Evolutionary conservation across 345 rosid species (phyloP).

Genomic region (Gynandropsis gynandra): DNA sequence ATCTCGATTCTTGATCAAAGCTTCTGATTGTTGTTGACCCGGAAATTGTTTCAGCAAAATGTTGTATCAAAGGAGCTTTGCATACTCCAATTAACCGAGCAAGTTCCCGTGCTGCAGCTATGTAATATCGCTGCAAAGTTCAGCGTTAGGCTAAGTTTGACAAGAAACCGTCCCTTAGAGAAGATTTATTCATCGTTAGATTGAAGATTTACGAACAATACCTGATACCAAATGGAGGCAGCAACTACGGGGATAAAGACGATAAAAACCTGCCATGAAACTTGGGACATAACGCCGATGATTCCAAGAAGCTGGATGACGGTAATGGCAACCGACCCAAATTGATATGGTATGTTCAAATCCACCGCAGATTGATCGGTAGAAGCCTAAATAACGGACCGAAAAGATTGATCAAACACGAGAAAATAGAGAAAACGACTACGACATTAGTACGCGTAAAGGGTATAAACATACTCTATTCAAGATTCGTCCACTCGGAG

Average conservation of each 20-base stretch:
- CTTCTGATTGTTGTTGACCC: constrained; percentile 78
- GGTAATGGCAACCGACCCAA: constrained; percentile 40
- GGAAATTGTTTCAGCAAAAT: constrained; percentile 75
- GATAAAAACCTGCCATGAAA: constrained; percentile 71
- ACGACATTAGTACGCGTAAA: neutral
- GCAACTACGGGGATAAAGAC: constrained; percentile 63
- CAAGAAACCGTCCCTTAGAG: constrained; percentile 9
- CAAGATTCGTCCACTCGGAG: constrained; percentile 69
- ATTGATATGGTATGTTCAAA: constrained; percentile 35
- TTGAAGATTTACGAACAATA: constrained; percentile 19
- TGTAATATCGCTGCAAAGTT: constrained; percentile 59
- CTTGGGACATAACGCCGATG: constrained; percentile 75
- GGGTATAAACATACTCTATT: constrained; percentile 42
- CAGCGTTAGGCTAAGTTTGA: neutral
- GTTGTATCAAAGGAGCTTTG: constrained; percentile 78
- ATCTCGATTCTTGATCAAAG: constrained; percentile 68
- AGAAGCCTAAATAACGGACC: constrained; percentile 82
- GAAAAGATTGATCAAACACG: neutral
- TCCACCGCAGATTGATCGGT: constrained; percentile 73
- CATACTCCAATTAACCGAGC: constrained; percentile 67
- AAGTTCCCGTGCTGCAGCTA: constrained; percentile 63
- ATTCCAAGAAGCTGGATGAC: constrained; percentile 56
- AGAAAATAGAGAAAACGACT: neutral
- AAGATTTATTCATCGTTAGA: too few species aligned
- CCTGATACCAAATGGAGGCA: constrained; percentile 72